Evolutionary conservation across 441 rosid genomes (phyloP).

Genomic region (Croton laevigatus): DNA sequence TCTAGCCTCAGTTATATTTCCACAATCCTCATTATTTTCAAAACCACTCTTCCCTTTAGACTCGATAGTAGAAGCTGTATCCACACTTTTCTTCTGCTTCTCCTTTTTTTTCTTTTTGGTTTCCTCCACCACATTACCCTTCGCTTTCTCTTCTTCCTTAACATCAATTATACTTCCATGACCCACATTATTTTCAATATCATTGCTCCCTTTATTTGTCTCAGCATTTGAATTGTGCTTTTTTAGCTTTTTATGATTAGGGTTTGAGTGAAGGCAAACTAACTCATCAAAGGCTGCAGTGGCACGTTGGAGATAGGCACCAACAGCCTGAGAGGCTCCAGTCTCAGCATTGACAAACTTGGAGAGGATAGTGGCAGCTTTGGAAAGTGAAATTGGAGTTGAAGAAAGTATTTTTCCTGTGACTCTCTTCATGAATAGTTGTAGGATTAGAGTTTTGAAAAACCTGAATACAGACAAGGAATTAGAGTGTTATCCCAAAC

Average conservation of each 20-base stretch:
- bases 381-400: conserved; percentile 40
- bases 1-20: neutral
- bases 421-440: conserved; percentile 46
- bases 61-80: no score
- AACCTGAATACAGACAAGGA: no score
- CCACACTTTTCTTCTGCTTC: no score
- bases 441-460: conserved; percentile 9
- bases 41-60: neutral
- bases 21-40: neutral
- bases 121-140: neutral
- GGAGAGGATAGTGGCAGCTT: conserved; percentile 56
- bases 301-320: conserved; percentile 57
- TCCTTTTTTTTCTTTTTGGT: neutral
- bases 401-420: conserved; percentile 36
- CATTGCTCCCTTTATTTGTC: no score
- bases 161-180: no score
- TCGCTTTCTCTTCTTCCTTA: no score
- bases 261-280: conserved; percentile 38
- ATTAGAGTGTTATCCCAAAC: no score
- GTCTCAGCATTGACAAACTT: conserved; percentile 45
- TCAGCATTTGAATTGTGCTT: no score
- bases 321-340: conserved; percentile 54
- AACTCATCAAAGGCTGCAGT: conserved; percentile 49
- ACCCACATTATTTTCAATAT: no score
- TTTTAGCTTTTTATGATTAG: conserved; percentile 26